These are phyloP conservation scores for Verticillium nubilum DNA, from an alignment of 2,329 filamentous ascomycete genomes.

Conservation along the genomic window DNA sequence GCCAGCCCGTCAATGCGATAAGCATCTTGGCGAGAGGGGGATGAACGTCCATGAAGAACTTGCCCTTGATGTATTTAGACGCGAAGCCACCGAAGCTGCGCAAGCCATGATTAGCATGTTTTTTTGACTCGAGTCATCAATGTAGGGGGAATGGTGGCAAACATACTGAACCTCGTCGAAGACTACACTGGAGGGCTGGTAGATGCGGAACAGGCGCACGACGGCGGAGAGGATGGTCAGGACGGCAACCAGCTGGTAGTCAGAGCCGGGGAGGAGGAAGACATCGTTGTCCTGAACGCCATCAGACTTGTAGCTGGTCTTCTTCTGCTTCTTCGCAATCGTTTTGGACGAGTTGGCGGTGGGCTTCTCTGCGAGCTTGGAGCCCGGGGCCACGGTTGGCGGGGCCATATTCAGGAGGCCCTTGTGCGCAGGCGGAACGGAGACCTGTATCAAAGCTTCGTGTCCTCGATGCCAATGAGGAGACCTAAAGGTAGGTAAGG, in stretches of 20 bases:
- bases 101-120: neutral
- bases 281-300: conserved; percentile 88
- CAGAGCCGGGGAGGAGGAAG: conserved; percentile 75
- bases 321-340: conserved; percentile 20
- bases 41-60: conserved; percentile 99
- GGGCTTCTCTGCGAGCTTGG: conserved; percentile 20
- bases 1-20: conserved; percentile 89
- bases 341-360: conserved; percentile 21
- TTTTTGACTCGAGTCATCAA: conserved; percentile 8
- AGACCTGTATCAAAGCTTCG: neutral
- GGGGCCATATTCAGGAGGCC: neutral
- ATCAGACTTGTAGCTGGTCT: conserved; percentile 64
- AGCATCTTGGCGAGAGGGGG: conserved; percentile 94
- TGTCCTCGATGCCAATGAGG: neutral
- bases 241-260: conserved; percentile 71
- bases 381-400: conserved; percentile 3
- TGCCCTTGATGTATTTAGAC: conserved; percentile 98
- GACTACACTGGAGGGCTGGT: conserved; percentile 91
- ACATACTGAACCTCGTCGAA: conserved; percentile 99
- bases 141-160: conserved; percentile 1
- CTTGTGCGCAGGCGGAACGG: neutral
- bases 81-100: conserved; percentile 93
- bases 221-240: conserved; percentile 71
- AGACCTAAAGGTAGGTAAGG: neutral
- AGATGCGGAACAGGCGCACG: conserved; percentile 91